Conservation (phyloP, 2,329 filamentous ascomycete genomes). For the Arthrobotrys pseudoclavata region DNA sequence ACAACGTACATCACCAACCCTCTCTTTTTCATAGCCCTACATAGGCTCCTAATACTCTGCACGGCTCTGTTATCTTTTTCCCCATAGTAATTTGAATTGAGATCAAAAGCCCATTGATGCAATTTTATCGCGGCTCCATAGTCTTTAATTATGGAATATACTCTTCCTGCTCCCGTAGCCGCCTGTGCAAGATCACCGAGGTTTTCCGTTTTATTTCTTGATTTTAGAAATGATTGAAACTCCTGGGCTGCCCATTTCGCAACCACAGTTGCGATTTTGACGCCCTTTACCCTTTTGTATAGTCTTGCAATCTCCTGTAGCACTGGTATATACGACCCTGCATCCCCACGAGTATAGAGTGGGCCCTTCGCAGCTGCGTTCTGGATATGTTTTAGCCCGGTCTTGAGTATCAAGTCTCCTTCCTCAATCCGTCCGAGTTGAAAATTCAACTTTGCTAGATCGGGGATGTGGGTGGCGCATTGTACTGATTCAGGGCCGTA, state of each 20-base stretch:
- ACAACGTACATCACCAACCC: slow-evolving; percentile 28
- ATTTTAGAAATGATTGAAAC: neutral
- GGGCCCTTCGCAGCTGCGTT: too few relatives aligned
- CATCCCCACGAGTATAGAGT: too few relatives aligned
- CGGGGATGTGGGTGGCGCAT: neutral
- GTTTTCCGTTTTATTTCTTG: neutral
- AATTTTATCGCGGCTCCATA: slow-evolving; percentile 4
- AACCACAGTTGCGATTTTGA: neutral
- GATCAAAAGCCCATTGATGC: slow-evolving; percentile 13
- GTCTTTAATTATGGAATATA: neutral
- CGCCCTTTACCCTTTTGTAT: neutral
- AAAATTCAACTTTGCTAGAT: neutral
- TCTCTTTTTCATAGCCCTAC: neutral
- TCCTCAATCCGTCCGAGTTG: neutral
- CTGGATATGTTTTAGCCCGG: neutral
- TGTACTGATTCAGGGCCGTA: neutral
- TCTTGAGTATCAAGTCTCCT: neutral
- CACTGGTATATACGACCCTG: too few relatives aligned
- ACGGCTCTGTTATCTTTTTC: neutral
- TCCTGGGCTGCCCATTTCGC: slow-evolving; percentile 3
- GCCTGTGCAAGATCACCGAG: too few relatives aligned
- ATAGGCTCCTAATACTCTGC: slow-evolving; percentile 3
- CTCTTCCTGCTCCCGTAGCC: too few relatives aligned
- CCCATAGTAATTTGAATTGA: slow-evolving; percentile 1
- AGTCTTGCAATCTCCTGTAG: too few relatives aligned